These are phyloP conservation scores for Pistacia atlantica DNA, from an alignment of 345 rosid species.

Conservation along the genomic window DNA sequence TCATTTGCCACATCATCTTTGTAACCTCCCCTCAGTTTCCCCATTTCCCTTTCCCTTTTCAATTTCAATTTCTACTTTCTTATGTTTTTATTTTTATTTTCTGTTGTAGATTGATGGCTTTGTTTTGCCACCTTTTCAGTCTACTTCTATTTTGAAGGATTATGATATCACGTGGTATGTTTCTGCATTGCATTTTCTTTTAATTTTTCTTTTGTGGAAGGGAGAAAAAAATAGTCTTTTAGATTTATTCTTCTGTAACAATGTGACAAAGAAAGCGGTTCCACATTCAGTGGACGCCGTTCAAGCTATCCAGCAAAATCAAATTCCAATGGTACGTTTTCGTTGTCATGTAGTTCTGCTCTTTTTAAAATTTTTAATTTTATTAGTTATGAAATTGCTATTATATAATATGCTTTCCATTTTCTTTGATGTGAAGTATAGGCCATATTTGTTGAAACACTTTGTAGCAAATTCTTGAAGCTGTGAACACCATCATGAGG, in stretches of 20 bases:
- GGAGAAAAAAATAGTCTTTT: neutral
- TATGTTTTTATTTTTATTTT: neutral
- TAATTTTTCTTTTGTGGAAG: neutral
- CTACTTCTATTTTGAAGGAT: slow-evolving; percentile 70
- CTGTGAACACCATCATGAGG: slow-evolving; percentile 96
- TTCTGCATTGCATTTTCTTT: too few relatives aligned
- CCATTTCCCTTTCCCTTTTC: neutral
- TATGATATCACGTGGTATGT: slow-evolving; percentile 75
- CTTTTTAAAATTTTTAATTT: too few relatives aligned
- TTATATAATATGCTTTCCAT: too few relatives aligned
- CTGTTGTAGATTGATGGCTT: slow-evolving; percentile 79
- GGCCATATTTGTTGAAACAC: slow-evolving; percentile 25
- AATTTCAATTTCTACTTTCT: neutral
- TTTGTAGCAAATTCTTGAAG: slow-evolving; percentile 94
- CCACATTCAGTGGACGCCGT: slow-evolving; percentile 47
- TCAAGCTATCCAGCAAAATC: slow-evolving; percentile 41
- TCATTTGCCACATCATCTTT: slow-evolving; percentile 71
- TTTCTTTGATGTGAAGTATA: too few relatives aligned
- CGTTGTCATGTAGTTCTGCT: slow-evolving; percentile 9
- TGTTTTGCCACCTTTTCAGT: slow-evolving; percentile 82
- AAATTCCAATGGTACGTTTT: slow-evolving; percentile 55
- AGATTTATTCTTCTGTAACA: slow-evolving; percentile 27
- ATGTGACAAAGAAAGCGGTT: slow-evolving; percentile 62
- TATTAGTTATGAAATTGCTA: too few relatives aligned
- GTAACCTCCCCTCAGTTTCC: slow-evolving; percentile 31